Base-by-base conservation (phyloP, 257 asterid genomes). In the Lavandula angustifolia region DNA sequence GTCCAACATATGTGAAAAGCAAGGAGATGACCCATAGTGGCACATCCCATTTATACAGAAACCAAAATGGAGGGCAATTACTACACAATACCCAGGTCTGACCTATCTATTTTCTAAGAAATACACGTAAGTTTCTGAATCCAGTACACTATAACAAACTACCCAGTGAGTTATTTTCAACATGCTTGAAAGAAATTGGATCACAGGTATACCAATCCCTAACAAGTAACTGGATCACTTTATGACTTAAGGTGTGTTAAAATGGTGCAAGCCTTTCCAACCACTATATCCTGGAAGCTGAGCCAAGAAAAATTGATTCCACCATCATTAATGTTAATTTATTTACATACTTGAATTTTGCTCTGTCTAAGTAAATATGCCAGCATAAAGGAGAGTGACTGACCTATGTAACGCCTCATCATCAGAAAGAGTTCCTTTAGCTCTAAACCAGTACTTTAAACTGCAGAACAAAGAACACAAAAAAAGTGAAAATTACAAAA, bases 331-430 rank as follows among this genome's bases (percentile, higher is more conserved):
- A 53, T 60, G 64, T 37, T 46, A 62, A 62, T 44, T 16, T 4
- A 12, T 49, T 61, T 16, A 7, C 55, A 67, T 27, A 35, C 71
- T 52, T 55, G 9, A 59, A 52, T 49, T 51, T 51, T 17, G 35
- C 12, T 48, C 16, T 16, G 41, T 71, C 56, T 43, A 64, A 44
- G 27, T 32, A 71, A 46, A 60, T 29, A 64, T 53, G 18, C 69
- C 54, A 56, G 42, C 40, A 34, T 17, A 31, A 5, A 63, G 44
- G 53, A 56, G 60, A 66, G 3, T 44, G 72, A 69, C 78, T 70
- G 73, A 89, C 97, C 99, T 82, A 73, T 92, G 99, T 82, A 92
- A 76, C 66, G 85, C 95, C 79, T 82, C 94, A 67, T 92, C 97
- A 76, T 92, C 97, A 71, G 96, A 83, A 67, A 92, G 96, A 73